Percentiles rank a stretch among this genome's conserved stretches.
Conservation (phyloP, 2,329 filamentous ascomycete species). For the Microsporum ferrugineum region DNA sequence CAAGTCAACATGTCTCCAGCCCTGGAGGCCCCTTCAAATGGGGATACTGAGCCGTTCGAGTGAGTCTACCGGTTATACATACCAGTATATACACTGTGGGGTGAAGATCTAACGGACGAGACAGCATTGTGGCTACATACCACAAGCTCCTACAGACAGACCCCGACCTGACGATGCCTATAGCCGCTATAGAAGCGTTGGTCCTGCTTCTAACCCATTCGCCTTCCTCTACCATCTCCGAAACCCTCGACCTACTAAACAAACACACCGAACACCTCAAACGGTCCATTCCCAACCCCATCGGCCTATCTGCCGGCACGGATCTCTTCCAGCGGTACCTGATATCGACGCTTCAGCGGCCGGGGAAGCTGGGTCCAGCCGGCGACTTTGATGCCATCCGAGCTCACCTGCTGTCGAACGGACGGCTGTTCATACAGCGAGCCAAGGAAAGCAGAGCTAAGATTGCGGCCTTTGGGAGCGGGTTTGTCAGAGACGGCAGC, state of each 20-base stretch:
- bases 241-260: constrained; percentile 78
- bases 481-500: constrained; percentile 65
- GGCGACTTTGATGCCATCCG: constrained; percentile 74
- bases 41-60: constrained; percentile 29
- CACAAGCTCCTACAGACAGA: constrained; percentile 54
- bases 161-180: constrained; percentile 82
- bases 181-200: constrained; percentile 84
- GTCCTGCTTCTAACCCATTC: constrained; percentile 74
- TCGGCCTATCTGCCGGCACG: constrained; percentile 84
- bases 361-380: constrained; percentile 39
- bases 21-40: background rate
- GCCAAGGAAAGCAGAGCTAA: constrained; percentile 75
- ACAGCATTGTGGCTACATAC: constrained; percentile 54
- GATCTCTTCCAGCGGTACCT: constrained; percentile 94
- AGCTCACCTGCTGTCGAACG: constrained; percentile 74
- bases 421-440: constrained; percentile 71
- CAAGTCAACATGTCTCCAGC: constrained; percentile 6
- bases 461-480: constrained; percentile 67
- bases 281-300: constrained; percentile 68
- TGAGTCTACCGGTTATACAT: constrained; percentile 16
- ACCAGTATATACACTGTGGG: background rate
- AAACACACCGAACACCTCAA: constrained; percentile 68
- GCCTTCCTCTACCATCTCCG: constrained; percentile 75
- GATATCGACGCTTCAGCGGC: constrained; percentile 56
- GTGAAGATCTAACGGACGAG: constrained; percentile 2